Base-by-base conservation (phyloP, 208 protist genomes). In the Wallacemonas sp. region DNA sequence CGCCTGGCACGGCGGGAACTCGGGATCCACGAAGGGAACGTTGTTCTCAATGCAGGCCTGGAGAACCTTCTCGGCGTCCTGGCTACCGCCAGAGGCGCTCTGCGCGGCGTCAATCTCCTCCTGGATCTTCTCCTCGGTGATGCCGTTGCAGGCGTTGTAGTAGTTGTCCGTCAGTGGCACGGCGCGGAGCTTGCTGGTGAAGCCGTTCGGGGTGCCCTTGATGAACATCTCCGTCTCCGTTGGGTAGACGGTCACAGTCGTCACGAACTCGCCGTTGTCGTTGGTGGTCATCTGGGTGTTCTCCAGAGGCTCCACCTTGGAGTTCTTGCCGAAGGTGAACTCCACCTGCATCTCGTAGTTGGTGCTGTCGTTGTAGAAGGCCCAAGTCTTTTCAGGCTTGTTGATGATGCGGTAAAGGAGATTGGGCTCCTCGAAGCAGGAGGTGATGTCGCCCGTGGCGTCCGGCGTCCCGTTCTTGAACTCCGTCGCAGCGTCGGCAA, bases 281-380 rank as follows among this genome's bases (percentile, higher is more conserved):
- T 81, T 52, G 46, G 77, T 55, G 57, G 74, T 63, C 50, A 88
- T 44, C 36, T 74, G 52, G 8, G 86, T 89, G 72, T 92, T 91
- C 31, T 81, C 83, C 36, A 91, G 79, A 26, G 79, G 81, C 42
- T 77, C 79, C 61, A 94, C 61, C 3, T 70, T 48, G n/a, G 79
- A 91, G 18, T 77, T 71, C 25, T 74, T 65, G 33, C 82, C 80
- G 76, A 95, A 95, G 18, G 59, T 78, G 44, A 92, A 86, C 71
- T 87, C 63, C 46, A 95, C 82, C 16, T 64, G 81, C 84, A 95
- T 95, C 69, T 93, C 64, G 18, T 57, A 87, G 64, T 87, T 81
- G 28, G 61, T 49, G 1, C 84, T 86, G 72, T 91, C 86, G 57
- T 95, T 95, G 79, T 95, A 95, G 44, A 95, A 95, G 31, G 81